Percentiles rank a stretch among this genome's conserved stretches.
These are phyloP conservation scores for Fonsecaea pedrosoi DNA, from an alignment of 2,329 filamentous ascomycete species.

Conservation along the genomic window DNA sequence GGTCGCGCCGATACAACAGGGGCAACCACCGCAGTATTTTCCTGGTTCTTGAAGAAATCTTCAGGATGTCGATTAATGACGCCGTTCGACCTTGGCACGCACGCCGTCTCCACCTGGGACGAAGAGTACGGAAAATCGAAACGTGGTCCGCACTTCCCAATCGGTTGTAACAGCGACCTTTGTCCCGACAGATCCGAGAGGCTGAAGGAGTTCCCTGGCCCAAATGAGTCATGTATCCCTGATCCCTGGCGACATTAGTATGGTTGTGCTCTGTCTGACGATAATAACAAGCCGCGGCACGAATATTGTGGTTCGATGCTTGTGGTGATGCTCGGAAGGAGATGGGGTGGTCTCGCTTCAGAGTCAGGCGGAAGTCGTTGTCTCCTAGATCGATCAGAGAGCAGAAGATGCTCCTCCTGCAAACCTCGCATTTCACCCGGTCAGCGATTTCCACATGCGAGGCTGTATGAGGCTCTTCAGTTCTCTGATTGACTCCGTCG, in stretches of 20 bases:
- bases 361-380: too few species aligned
- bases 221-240: neutral
- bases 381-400: too few species aligned
- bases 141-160: too few species aligned
- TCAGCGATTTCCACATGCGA: neutral
- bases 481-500: neutral
- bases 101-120: neutral
- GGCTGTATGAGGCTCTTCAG: neutral
- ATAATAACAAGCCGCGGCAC: neutral
- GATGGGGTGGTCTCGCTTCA: too few species aligned
- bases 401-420: neutral
- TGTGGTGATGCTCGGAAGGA: neutral
- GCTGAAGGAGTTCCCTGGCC: neutral
- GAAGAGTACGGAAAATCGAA: neutral
- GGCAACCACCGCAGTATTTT: slow-evolving; percentile 19
- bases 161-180: too few species aligned
- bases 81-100: neutral
- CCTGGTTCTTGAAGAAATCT: neutral
- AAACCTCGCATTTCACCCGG: neutral
- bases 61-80: neutral
- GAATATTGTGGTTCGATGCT: neutral
- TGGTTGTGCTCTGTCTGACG: neutral
- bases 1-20: neutral
- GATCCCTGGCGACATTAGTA: neutral
- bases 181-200: neutral